Base-by-base conservation (phyloP, 805 yeast genomes). In the Millerozyma acaciae region DNA sequence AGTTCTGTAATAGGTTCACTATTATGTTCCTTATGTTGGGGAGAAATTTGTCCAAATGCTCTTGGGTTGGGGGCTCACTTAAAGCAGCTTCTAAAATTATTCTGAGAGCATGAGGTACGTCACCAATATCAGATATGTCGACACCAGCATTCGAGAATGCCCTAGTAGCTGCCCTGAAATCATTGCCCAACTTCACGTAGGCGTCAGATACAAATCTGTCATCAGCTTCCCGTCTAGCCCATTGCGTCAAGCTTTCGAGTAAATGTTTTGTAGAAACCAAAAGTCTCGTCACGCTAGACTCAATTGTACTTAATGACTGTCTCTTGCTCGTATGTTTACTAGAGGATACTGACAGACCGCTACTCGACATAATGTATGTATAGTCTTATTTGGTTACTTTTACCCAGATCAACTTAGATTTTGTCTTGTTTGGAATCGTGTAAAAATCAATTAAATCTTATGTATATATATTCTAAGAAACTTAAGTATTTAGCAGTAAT, bases 121-220 rank as follows among this genome's bases (percentile, higher is more conserved):
- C 96, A 1, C 95, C 93, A 17, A 93, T 63, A 52, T 87, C 96
- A 8, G 80, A 65, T 10, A 83, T 81, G 44, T 84, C 89, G 4
- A 93, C 78, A 1, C 95, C 95, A 3, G 86, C 81, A 35, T 70
- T 71, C 4, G 78, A 63, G 54, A 90, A 89, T 3, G 94, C 84
- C 39, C 86, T 73, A 15, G 89, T 78, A 1, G 94, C 85, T 3
- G 84, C 76, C 45, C 90, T 80, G 67, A 88, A 93, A 57, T 90
- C 97, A 51, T 89, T 93, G 1, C 98, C 98, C 18, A 93, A 71
- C 43, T 78, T 81, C 10, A 93, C 98, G 55, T 87, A 93, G 3
- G 88, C 84, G 48, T 88, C 86, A 2, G 96, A 86, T 2, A 93
- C 97, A 42, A 76, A 85, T 35, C 76, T 75, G 28, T 89, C 97